phyloP scores from a whole-genome alignment of 352 stramenopile genomes.

The Pythium sukuiense region DNA sequence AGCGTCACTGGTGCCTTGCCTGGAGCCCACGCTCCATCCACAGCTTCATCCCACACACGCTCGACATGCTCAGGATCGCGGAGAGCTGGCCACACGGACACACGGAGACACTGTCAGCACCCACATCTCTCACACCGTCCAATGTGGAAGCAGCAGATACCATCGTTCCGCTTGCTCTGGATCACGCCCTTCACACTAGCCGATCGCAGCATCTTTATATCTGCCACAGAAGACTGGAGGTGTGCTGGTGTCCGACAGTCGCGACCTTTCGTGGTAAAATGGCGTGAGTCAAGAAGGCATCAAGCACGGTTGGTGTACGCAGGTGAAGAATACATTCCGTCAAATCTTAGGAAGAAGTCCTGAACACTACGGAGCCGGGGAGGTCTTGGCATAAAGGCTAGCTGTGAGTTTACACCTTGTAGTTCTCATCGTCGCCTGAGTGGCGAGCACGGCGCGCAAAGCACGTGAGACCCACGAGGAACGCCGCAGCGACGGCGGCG shows the following conservation, averaged over 20 bases:
- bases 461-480: conserved; percentile 62
- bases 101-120: background rate
- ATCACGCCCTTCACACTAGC: conserved; percentile 34
- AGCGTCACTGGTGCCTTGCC: conserved; percentile 61
- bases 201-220: conserved; percentile 33
- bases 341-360: background rate
- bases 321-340: background rate
- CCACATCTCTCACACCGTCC: background rate
- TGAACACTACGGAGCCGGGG: background rate
- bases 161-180: conserved; percentile 28
- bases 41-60: conserved; percentile 58
- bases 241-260: background rate
- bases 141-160: background rate
- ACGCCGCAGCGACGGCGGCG: conserved; percentile 47
- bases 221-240: background rate
- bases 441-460: conserved; percentile 48
- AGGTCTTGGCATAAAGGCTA: background rate
- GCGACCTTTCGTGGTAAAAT: conserved; percentile 19
- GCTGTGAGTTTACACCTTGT: conserved; percentile 19
- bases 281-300: background rate
- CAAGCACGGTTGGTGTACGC: background rate
- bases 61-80: conserved; percentile 50
- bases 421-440: conserved; percentile 18
- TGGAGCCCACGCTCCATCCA: conserved; percentile 59
- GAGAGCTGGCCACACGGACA: conserved; percentile 11